Percentiles rank a stretch among this genome's conserved stretches.
Evolutionary conservation across 2,329 filamentous ascomycete species (phyloP).

Genomic region (Aureobasidium sp.): DNA sequence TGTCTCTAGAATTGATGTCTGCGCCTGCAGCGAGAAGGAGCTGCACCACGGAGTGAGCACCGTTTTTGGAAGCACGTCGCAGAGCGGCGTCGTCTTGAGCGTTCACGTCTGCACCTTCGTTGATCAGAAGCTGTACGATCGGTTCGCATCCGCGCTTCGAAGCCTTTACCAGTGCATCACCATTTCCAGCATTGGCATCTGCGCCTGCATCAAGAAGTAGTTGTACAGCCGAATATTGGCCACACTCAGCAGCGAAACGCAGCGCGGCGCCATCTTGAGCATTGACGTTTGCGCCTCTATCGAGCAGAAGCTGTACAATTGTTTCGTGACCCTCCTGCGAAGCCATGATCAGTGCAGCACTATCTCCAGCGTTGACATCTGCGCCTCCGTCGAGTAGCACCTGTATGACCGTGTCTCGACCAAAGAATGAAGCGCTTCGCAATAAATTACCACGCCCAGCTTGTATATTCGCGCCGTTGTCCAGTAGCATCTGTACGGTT

Average conservation of each 20-base stretch:
- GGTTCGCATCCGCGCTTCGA: too few relatives aligned
- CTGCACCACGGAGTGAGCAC: background rate
- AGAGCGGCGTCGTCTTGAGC: background rate
- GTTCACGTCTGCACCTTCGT: slow-evolving; percentile 23
- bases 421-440: too few relatives aligned
- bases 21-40: background rate
- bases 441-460: background rate
- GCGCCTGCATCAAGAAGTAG: background rate
- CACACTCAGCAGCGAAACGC: background rate
- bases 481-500: background rate
- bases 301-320: background rate
- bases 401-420: too few relatives aligned
- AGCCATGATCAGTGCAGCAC: too few relatives aligned
- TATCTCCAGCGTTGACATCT: too few relatives aligned
- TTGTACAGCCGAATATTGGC: background rate
- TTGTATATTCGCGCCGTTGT: background rate
- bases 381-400: too few relatives aligned
- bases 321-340: too few relatives aligned
- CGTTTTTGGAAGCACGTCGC: background rate
- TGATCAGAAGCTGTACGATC: background rate
- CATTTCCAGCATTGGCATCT: background rate
- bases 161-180: background rate
- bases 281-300: slow-evolving; percentile 23
- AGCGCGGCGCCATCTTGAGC: background rate
- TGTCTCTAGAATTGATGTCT: background rate